Conservation (phyloP, 805 yeast genomes). For the Kazachstania taianensis region DNA sequence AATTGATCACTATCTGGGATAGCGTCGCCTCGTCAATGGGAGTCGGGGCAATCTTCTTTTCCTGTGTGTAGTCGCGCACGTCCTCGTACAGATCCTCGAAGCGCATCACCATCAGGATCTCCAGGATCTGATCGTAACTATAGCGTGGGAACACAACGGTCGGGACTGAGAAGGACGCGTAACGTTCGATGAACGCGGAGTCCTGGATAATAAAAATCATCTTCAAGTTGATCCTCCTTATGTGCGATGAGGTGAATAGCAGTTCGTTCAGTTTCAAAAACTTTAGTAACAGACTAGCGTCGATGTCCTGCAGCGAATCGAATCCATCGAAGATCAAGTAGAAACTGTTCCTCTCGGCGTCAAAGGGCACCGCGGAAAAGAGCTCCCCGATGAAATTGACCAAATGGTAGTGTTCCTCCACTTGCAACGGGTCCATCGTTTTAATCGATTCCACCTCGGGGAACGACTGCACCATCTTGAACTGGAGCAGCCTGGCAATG, state of each 20-base stretch:
- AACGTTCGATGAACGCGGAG: slow-evolving; percentile 16
- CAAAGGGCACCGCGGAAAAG: slow-evolving; percentile 4
- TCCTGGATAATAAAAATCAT: slow-evolving; percentile 20
- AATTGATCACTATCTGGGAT: slow-evolving; percentile 11
- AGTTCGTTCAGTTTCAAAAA: slow-evolving; percentile 22
- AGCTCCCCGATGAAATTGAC: slow-evolving; percentile 13
- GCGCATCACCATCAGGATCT: slow-evolving; percentile 14
- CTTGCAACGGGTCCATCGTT: slow-evolving; percentile 23
- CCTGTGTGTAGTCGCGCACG: no score
- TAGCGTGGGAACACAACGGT: slow-evolving; percentile 25
- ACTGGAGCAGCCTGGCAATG: slow-evolving; percentile 18
- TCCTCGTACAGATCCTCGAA: slow-evolving; percentile 9
- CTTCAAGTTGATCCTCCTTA: slow-evolving; percentile 16
- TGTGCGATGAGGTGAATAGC: no score
- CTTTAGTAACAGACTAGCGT: slow-evolving; percentile 20
- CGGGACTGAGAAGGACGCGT: slow-evolving; percentile 21
- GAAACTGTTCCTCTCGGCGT: slow-evolving; percentile 5
- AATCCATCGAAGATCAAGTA: slow-evolving; percentile 26
- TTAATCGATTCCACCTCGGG: slow-evolving; percentile 9
- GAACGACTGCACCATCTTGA: slow-evolving; percentile 9
- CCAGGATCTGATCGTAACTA: slow-evolving; percentile 14
- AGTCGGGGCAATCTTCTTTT: no score
- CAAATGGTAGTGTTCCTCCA: slow-evolving; percentile 24
- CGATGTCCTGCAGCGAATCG: slow-evolving; percentile 26
- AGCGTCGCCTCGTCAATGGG: background rate